Evolutionary conservation across 805 yeast species (phyloP).

Genomic region (Saccharomycopsis oosterbeekiorum): DNA sequence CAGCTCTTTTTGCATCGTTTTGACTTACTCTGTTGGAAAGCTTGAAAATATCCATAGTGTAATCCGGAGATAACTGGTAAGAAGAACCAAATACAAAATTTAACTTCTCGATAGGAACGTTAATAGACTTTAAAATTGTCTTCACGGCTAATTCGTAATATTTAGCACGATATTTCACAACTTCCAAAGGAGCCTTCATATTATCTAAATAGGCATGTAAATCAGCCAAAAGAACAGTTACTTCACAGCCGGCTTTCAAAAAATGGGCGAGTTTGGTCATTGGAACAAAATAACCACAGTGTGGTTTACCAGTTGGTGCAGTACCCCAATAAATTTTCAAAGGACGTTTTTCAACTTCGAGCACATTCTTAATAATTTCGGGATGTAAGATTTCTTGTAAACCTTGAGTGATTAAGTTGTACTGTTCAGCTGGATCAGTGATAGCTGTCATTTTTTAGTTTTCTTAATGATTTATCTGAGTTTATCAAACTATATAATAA

Average conservation of each 20-base stretch:
- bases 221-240: conserved; percentile 85
- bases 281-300: conserved; percentile 97
- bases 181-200: conserved; percentile 96
- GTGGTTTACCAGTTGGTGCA: conserved; percentile 98
- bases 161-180: conserved; percentile 77
- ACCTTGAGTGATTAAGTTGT: conserved; percentile 67
- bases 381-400: conserved; percentile 88
- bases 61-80: conserved; percentile 72
- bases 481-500: not conserved
- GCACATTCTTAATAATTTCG: conserved; percentile 74
- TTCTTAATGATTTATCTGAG: not conserved
- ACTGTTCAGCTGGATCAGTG: conserved; percentile 50
- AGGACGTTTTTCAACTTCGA: conserved; percentile 74
- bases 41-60: conserved; percentile 83
- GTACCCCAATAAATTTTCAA: conserved; percentile 96
- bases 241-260: conserved; percentile 92
- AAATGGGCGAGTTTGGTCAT: conserved; percentile 95
- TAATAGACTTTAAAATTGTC: conserved; percentile 73
- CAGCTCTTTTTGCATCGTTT: conserved; percentile 97
- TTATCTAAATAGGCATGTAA: conserved; percentile 94
- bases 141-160: conserved; percentile 81
- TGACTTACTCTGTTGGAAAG: conserved; percentile 78
- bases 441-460: conserved; percentile 5
- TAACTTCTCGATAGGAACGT: conserved; percentile 86
- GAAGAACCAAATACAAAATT: conserved; percentile 78